A percentile compares a stretch with the other conserved stretches of the same genome.
phyloP scores from a whole-genome alignment of 1,139 yeast species.

The Suhomyces taliae region DNA sequence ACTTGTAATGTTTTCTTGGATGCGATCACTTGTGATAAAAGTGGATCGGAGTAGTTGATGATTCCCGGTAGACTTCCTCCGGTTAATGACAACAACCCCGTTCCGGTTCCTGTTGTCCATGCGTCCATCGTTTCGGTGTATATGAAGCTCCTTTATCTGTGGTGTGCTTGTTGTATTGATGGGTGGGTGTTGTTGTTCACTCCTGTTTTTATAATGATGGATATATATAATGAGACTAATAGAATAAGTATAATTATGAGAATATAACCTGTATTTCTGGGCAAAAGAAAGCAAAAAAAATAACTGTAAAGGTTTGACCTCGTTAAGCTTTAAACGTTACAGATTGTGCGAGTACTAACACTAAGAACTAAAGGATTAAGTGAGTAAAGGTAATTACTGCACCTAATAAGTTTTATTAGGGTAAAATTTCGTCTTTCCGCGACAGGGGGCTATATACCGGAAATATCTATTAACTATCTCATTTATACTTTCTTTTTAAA shows the following conservation, averaged over 20 bases:
- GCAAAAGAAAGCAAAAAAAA: too few relatives aligned
- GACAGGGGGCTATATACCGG: not conserved
- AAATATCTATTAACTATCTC: not conserved
- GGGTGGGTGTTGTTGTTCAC: too few relatives aligned
- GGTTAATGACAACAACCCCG: slow-evolving; percentile 10
- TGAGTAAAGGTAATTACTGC: not conserved
- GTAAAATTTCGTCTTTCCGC: too few relatives aligned
- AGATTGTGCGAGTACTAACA: too few relatives aligned
- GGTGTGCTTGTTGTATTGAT: not conserved
- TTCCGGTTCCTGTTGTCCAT: slow-evolving; percentile 16
- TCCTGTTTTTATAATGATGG: too few relatives aligned
- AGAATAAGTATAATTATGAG: too few relatives aligned
- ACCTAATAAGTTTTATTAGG: not conserved
- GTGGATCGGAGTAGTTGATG: slow-evolving; percentile 36
- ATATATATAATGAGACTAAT: too few relatives aligned
- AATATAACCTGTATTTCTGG: too few relatives aligned
- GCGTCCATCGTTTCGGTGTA: slow-evolving; percentile 14
- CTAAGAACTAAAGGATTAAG: not conserved
- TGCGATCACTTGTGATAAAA: slow-evolving; percentile 42
- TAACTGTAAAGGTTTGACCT: not conserved
- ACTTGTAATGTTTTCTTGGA: slow-evolving; percentile 32
- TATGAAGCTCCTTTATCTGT: not conserved
- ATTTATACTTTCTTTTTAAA: too few relatives aligned
- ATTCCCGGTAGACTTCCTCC: slow-evolving; percentile 9
- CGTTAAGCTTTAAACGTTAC: too few relatives aligned